These are phyloP conservation scores for Raphanus hybrid DNA, from an alignment of 441 rosid species.

Conservation along the genomic window DNA sequence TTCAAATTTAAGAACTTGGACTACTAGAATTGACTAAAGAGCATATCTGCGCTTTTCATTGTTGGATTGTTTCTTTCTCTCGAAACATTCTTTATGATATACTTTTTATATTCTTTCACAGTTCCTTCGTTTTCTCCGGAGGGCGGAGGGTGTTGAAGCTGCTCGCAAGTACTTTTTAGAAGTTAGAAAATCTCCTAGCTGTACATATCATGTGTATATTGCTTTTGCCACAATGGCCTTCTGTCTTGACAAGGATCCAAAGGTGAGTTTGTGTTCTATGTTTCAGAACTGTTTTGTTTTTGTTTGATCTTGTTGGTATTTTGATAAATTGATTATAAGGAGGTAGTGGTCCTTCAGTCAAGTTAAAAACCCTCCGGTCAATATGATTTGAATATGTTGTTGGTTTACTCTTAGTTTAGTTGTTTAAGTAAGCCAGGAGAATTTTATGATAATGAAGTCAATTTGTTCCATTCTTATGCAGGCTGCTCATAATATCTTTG, in stretches of 20 bases:
- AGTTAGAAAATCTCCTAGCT: conserved; percentile 84
- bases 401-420: neutral
- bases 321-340: conserved; percentile 9
- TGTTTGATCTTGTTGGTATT: conserved; percentile 16
- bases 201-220: conserved; percentile 91
- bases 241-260: conserved; percentile 93
- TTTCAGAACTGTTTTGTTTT: conserved; percentile 7
- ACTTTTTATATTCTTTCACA: conserved; percentile 41
- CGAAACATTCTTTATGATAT: conserved; percentile 20
- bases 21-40: conserved; percentile 22
- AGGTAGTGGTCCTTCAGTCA: conserved; percentile 19
- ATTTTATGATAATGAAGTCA: neutral
- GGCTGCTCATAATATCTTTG: conserved; percentile 92
- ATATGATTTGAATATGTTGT: neutral
- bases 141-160: conserved; percentile 95
- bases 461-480: conserved; percentile 47
- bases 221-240: conserved; percentile 95
- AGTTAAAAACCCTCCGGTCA: conserved; percentile 9
- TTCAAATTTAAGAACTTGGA: conserved; percentile 17
- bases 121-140: conserved; percentile 91
- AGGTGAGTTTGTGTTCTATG: conserved; percentile 55
- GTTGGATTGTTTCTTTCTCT: conserved; percentile 10
- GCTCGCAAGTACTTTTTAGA: conserved; percentile 97
- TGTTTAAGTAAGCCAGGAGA: conserved; percentile 6
- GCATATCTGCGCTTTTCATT: conserved; percentile 17